Evolutionary conservation across 805 yeast species (phyloP).

Genomic region (Ascoidea tarda): DNA sequence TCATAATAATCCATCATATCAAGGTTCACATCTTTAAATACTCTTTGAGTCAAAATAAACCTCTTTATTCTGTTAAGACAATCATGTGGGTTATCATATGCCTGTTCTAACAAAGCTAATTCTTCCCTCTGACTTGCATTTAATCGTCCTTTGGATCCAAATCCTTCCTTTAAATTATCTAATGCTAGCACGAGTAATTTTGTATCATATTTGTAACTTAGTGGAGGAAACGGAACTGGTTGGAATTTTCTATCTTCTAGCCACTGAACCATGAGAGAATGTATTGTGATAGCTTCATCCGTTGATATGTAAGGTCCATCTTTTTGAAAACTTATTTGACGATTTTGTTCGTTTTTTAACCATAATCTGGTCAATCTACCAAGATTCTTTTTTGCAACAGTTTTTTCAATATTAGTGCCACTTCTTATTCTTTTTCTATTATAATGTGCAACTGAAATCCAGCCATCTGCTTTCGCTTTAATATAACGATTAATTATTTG

Average conservation of each 20-base stretch:
- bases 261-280: conserved; percentile 85
- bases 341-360: conserved; percentile 83
- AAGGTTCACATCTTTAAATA: conserved; percentile 75
- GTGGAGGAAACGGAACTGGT: conserved; percentile 89
- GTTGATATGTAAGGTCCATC: conserved; percentile 84
- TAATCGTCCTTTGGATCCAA: conserved; percentile 58
- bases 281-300: conserved; percentile 77
- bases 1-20: conserved; percentile 89
- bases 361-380: conserved; percentile 87
- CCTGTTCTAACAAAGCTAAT: conserved; percentile 84
- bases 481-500: conserved; percentile 79
- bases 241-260: conserved; percentile 68
- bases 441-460: conserved; percentile 88
- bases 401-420: conserved; percentile 90
- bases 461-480: conserved; percentile 92
- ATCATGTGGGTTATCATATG: conserved; percentile 95
- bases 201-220: conserved; percentile 85
- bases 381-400: conserved; percentile 83
- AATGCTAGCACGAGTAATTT: conserved; percentile 79
- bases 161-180: conserved; percentile 75
- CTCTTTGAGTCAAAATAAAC: conserved; percentile 72
- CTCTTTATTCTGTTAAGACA: conserved; percentile 74
- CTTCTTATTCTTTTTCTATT: conserved; percentile 78
- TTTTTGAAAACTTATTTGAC: conserved; percentile 66
- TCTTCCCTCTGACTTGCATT: conserved; percentile 88